Percentiles rank a stretch among this genome's conserved stretches.
phyloP scores from a whole-genome alignment of 106 monocot genomes.

The Platanthera guangdongensis region DNA sequence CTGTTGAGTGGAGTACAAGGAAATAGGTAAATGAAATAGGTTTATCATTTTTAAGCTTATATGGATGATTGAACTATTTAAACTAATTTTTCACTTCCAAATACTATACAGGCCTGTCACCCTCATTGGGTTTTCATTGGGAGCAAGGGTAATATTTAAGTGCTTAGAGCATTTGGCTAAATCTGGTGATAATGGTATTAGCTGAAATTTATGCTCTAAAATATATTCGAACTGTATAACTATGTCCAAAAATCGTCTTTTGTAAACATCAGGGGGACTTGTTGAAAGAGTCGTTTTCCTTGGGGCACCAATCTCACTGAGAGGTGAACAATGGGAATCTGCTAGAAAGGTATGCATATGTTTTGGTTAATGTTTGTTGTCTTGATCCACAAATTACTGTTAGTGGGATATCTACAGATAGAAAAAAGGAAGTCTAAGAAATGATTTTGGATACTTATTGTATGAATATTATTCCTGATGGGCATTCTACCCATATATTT shows the following conservation, averaged over 20 bases:
- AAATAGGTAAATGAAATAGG: constrained; percentile 41
- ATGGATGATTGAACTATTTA: not conserved
- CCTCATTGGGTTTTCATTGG: constrained; percentile 84
- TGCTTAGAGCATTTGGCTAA: constrained; percentile 64
- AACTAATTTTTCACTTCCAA: not conserved
- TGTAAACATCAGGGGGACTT: constrained; percentile 50
- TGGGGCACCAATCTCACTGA: constrained; percentile 77
- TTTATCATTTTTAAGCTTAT: constrained; percentile 1
- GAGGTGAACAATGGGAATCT: constrained; percentile 65
- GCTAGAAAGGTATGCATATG: constrained; percentile 50
- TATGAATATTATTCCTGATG: too few relatives aligned
- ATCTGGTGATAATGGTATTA: constrained; percentile 70
- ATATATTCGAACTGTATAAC: constrained; percentile 4
- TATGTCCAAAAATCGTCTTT: not conserved
- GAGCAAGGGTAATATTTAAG: constrained; percentile 82
- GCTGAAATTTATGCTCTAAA: not conserved
- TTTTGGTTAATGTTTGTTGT: too few relatives aligned
- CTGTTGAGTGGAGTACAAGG: constrained; percentile 84
- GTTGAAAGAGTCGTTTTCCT: constrained; percentile 84
- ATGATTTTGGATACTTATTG: too few relatives aligned
- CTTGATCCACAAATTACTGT: too few relatives aligned
- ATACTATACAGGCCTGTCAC: constrained; percentile 70
- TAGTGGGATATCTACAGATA: too few relatives aligned
- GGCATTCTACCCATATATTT: too few relatives aligned
- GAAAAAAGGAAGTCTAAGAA: too few relatives aligned